A percentile compares a stretch with the other conserved stretches of the same genome.
These are phyloP conservation scores for Magnolia sinica DNA, from an alignment of 164 flowering plant genomes.

Conservation along the genomic window DNA sequence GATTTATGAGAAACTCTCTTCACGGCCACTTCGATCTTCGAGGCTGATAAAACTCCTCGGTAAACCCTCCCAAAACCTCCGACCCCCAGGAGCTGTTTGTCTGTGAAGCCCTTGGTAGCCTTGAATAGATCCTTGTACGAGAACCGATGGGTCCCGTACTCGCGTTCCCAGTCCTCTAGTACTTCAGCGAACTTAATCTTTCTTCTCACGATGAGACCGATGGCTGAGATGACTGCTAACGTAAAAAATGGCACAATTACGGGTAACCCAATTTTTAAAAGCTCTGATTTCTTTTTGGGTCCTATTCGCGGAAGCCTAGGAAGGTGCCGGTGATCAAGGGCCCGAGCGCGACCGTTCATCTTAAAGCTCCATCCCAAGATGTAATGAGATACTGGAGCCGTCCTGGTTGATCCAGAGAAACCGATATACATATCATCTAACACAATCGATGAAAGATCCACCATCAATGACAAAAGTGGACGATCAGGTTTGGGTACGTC, in stretches of 20 bases:
- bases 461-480: conserved; percentile 13
- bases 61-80: conserved; percentile 33
- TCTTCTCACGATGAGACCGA: conserved; percentile 7
- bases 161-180: neutral
- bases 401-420: conserved; percentile 9
- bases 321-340: conserved; percentile 7
- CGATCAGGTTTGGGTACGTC: conserved; percentile 4
- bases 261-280: conserved; percentile 3
- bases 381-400: conserved; percentile 6
- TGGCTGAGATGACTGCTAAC: neutral
- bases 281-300: conserved; percentile 1
- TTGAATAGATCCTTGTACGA: conserved; percentile 11
- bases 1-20: conserved; percentile 32
- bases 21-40: conserved; percentile 7
- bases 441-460: conserved; percentile 9
- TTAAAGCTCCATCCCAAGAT: conserved; percentile 22
- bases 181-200: conserved; percentile 12
- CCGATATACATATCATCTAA: conserved; percentile 14
- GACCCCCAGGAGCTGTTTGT: conserved; percentile 10
- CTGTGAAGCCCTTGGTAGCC: conserved; percentile 15
- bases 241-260: neutral
- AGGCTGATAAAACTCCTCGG: conserved; percentile 25
- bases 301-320: conserved; percentile 8
- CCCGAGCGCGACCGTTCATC: conserved; percentile 12
- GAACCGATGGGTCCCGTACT: conserved; percentile 14